phyloP scores from a whole-genome alignment of 2,329 filamentous ascomycete species.

The Metarhizium robertsii region DNA sequence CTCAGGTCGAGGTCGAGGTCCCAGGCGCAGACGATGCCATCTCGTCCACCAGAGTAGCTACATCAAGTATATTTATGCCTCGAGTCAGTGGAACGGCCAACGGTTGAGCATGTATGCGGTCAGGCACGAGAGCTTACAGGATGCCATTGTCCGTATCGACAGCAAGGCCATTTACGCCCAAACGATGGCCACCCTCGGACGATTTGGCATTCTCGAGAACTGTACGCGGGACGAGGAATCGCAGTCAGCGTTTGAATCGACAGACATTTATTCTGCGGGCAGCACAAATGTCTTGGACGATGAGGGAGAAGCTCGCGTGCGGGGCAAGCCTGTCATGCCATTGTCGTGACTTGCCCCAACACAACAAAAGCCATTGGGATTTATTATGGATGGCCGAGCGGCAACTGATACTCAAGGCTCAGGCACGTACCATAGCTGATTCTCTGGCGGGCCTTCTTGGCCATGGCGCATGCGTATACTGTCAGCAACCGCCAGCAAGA shows the following conservation, averaged over 20 bases:
- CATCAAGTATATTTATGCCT: not conserved
- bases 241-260: constrained; percentile 1
- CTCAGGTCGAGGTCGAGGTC: constrained; percentile 67
- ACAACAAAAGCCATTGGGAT: too few relatives aligned
- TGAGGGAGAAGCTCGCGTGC: constrained; percentile 4
- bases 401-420: not conserved
- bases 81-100: not conserved
- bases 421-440: constrained; percentile 54
- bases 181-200: constrained; percentile 68
- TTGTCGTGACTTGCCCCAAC: too few relatives aligned
- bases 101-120: not conserved
- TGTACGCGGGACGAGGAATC: constrained; percentile 15
- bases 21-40: constrained; percentile 95
- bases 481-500: not conserved
- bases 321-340: not conserved
- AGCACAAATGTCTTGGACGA: not conserved
- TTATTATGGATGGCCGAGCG: too few relatives aligned
- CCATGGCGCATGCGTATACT: constrained; percentile 33
- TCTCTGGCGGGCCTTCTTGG: constrained; percentile 59
- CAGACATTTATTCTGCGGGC: not conserved
- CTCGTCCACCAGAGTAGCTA: constrained; percentile 91
- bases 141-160: constrained; percentile 77
- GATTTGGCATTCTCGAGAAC: constrained; percentile 51
- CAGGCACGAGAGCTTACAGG: constrained; percentile 50
- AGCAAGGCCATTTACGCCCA: constrained; percentile 90